Percentiles rank a stretch among this genome's conserved stretches.
Evolutionary conservation across 2,329 filamentous ascomycete genomes (phyloP).

Genomic region (Microdochium paspali): DNA sequence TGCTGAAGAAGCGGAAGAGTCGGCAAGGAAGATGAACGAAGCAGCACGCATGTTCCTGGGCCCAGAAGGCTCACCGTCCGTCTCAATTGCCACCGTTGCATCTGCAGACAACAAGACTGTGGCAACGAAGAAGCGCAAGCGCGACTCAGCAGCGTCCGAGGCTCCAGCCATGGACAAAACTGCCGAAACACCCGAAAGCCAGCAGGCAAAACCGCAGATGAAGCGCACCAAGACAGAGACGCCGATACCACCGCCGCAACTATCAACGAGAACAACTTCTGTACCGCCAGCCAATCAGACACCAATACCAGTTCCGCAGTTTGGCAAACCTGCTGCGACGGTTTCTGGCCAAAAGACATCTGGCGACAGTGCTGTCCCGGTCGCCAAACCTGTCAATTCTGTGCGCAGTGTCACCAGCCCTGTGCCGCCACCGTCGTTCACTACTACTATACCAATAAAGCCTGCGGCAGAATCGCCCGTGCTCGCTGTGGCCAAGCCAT

Average conservation of each 20-base stretch:
- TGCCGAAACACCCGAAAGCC: constrained; percentile 15
- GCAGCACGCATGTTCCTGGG: constrained; percentile 32
- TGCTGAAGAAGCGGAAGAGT: constrained; percentile 52
- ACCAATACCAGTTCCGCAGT: constrained; percentile 20
- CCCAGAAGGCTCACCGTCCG: constrained; percentile 22
- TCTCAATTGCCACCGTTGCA: constrained; percentile 13
- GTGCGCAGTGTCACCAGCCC: constrained; percentile 4
- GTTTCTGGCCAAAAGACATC: background rate
- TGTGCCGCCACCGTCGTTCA: constrained; percentile 19
- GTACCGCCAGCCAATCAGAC: constrained; percentile 20
- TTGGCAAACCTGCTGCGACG: constrained; percentile 14
- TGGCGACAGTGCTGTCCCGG: background rate
- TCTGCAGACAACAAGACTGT: constrained; percentile 17
- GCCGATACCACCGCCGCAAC: constrained; percentile 36
- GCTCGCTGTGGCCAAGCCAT: constrained; percentile 22
- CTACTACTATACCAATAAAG: constrained; percentile 24
- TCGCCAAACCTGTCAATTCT: constrained; percentile 2
- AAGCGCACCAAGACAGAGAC: constrained; percentile 51
- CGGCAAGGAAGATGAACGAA: constrained; percentile 41
- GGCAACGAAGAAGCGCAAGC: constrained; percentile 33
- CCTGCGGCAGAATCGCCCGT: constrained; percentile 31
- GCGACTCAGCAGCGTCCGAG: constrained; percentile 25
- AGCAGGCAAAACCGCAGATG: constrained; percentile 23
- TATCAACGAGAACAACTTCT: constrained; percentile 21
- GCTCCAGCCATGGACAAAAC: constrained; percentile 18